Evolutionary conservation across 1,284 basidiomycete species (phyloP).

Genomic region (Neonothopanus nambi): DNA sequence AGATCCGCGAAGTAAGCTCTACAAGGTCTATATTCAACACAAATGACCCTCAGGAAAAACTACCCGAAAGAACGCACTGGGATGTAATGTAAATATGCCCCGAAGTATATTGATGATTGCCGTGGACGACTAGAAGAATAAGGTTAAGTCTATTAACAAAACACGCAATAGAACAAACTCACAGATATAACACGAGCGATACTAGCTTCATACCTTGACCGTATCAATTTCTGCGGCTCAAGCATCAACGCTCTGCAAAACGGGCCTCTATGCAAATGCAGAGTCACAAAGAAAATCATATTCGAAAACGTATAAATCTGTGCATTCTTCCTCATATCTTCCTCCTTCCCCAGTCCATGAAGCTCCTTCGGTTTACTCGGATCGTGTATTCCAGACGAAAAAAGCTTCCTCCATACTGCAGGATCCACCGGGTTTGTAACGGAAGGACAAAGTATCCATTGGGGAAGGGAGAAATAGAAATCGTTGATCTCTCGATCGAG

Average conservation of each 20-base stretch:
- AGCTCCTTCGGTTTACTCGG: constrained; percentile 11
- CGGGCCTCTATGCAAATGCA: constrained; percentile 25
- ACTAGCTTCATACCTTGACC: constrained; percentile 21
- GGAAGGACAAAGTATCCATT: constrained; percentile 23
- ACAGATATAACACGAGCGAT: constrained; percentile 20
- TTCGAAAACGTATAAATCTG: constrained; percentile 22
- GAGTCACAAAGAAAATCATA: constrained; percentile 21
- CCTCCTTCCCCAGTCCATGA: constrained; percentile 16
- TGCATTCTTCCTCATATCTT: constrained; percentile 16
- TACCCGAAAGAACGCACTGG: constrained; percentile 15
- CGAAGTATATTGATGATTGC: constrained; percentile 24
- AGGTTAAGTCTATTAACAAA: background rate
- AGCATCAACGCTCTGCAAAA: constrained; percentile 25
- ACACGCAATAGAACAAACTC: background rate
- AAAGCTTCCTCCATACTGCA: constrained; percentile 11
- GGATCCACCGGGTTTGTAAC: constrained; percentile 21
- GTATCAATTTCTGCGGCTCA: constrained; percentile 18
- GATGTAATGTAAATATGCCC: constrained; percentile 23
- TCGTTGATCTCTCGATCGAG: constrained; percentile 25
- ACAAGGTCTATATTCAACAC: background rate
- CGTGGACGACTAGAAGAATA: constrained; percentile 20
- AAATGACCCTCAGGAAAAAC: background rate
- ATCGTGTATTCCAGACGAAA: constrained; percentile 3
- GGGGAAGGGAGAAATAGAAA: constrained; percentile 21
- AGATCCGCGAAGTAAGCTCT: constrained; percentile 23